Conservation (phyloP, 1,139 yeast genomes). For the Yamadazyma blattariae region DNA sequence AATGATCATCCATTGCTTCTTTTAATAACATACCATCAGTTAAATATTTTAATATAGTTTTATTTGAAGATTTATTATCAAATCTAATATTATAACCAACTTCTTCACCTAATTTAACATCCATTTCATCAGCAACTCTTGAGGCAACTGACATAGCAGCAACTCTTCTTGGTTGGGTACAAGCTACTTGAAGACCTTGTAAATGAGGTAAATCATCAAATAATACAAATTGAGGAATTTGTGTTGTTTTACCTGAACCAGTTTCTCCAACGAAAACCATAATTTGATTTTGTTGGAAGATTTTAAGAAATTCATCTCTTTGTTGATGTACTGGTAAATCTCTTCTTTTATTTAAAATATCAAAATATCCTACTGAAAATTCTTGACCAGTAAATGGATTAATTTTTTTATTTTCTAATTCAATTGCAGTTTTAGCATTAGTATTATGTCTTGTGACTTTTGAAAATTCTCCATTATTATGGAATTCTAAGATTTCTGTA, state of each 20-base stretch:
- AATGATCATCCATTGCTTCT: conserved; percentile 97
- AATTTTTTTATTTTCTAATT: conserved; percentile 56
- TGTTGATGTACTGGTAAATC: conserved; percentile 94
- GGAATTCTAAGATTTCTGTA: conserved; percentile 14
- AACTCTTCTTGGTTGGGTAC: conserved; percentile 97
- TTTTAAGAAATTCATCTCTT: conserved; percentile 78
- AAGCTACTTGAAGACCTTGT: conserved; percentile 78
- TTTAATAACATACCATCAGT: conserved; percentile 98
- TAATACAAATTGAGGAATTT: conserved; percentile 92
- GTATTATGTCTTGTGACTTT: conserved; percentile 62
- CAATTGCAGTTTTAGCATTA: conserved; percentile 67
- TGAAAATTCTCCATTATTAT: conserved; percentile 56
- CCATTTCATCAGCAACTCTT: conserved; percentile 96
- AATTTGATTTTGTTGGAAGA: conserved; percentile 85
- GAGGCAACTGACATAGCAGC: conserved; percentile 98
- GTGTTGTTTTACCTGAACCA: conserved; percentile 97
- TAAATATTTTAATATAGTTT: conserved; percentile 90
- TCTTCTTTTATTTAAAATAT: conserved; percentile 73
- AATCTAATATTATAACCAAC: conserved; percentile 94
- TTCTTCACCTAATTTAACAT: conserved; percentile 83
- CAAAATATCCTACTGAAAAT: conserved; percentile 66
- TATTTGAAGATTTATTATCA: conserved; percentile 79
- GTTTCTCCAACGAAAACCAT: conserved; percentile 99
- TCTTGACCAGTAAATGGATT: conserved; percentile 79
- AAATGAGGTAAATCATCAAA: conserved; percentile 90